These are phyloP conservation scores for Hirsutella minnesotensis DNA, from an alignment of 2,329 filamentous ascomycete genomes.

Conservation along the genomic window DNA sequence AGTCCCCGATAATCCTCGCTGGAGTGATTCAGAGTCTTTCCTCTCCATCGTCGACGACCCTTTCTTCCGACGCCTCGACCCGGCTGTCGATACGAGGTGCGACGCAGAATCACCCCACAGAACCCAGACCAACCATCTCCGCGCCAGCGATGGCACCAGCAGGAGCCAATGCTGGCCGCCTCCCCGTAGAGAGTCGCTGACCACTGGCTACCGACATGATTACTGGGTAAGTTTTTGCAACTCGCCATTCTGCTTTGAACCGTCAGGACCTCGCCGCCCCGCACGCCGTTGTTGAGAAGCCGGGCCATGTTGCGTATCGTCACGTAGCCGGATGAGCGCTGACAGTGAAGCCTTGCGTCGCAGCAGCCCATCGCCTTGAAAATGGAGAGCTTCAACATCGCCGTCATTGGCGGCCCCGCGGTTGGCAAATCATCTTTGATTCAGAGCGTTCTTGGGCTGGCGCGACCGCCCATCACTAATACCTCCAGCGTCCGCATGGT, in stretches of 20 bases:
- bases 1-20: constrained; percentile 11
- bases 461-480: constrained; percentile 39
- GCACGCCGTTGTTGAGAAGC: too few species aligned
- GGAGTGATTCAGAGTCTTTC: constrained; percentile 33
- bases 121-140: constrained; percentile 13
- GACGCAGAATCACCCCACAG: constrained; percentile 8
- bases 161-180: constrained; percentile 27
- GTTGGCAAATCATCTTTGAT: constrained; percentile 60
- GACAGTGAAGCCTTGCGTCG: constrained; percentile 2
- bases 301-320: too few species aligned
- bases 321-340: too few species aligned
- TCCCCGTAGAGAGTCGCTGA: constrained; percentile 37
- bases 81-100: constrained; percentile 13
- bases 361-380: constrained; percentile 18
- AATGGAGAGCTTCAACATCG: constrained; percentile 53
- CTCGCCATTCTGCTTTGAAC: too few species aligned
- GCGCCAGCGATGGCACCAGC: constrained; percentile 27
- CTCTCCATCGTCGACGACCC: constrained; percentile 43
- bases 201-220: constrained; percentile 20
- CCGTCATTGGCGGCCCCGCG: constrained; percentile 52
- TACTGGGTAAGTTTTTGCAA: constrained; percentile 21
- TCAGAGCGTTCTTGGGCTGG: constrained; percentile 47
- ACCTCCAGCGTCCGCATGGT: constrained; percentile 44
- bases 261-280: too few species aligned
- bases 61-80: constrained; percentile 37